These are phyloP conservation scores for Sophora flavescens DNA, from an alignment of 306 rosid species.

Conservation along the genomic window DNA sequence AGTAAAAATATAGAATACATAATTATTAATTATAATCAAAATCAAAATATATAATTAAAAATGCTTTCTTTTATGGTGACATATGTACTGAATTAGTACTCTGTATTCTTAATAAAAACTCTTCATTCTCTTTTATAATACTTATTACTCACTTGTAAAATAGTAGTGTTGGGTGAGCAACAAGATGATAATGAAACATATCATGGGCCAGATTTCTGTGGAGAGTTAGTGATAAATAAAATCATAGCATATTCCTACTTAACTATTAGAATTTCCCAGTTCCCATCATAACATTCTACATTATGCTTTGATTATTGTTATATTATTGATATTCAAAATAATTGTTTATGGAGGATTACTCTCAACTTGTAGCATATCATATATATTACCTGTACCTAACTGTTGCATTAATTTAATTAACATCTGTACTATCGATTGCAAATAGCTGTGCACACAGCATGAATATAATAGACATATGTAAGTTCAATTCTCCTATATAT, in stretches of 20 bases:
- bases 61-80: conserved; percentile 14
- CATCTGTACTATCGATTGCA: neutral
- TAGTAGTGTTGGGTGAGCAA: neutral
- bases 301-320: neutral
- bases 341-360: too few species aligned
- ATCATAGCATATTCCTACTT: neutral
- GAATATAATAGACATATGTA: neutral
- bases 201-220: neutral
- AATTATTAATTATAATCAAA: neutral
- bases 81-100: neutral
- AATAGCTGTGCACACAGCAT: neutral
- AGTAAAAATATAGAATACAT: neutral
- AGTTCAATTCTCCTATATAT: neutral
- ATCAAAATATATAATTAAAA: neutral
- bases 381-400: too few species aligned
- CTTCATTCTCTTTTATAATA: neutral
- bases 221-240: neutral
- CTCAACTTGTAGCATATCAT: too few species aligned
- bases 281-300: neutral
- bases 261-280: neutral
- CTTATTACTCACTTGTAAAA: neutral
- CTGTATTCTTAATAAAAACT: neutral
- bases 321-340: neutral
- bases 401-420: too few species aligned
- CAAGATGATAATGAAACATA: neutral